Base-by-base conservation (phyloP, 768 basidiomycete species). In the Mycena sanguinolenta region DNA sequence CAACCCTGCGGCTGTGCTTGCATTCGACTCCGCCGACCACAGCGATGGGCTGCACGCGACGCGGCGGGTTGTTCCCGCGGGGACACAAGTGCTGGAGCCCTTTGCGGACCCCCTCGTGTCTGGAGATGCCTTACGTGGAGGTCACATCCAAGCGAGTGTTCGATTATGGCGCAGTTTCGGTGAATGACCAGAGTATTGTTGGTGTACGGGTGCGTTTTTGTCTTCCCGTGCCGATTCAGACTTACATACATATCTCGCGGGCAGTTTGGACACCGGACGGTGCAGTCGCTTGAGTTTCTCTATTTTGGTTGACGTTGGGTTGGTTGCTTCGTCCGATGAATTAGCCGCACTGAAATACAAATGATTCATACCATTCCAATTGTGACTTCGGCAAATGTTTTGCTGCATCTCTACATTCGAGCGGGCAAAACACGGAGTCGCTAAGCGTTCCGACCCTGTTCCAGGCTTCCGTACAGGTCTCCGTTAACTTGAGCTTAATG, bases 121-220 rank as follows among this genome's bases (percentile, higher is more conserved):
- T 0, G 21, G n/a, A 10, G 2, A 17, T 71, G 7, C 65, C 65
- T 21, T 71, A 67, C 34, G 44, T 66, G 9, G 70, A 71, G 57
- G 59, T 52, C 1, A 21, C 30, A 14, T 67, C 70, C 32, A 52
- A 57, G 27, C 65, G 63, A 28, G 14, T 14, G 44, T 71, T 67
- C 27, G 52, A 44, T 19, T 71, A 49, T 44, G 46, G 39, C n/a
- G 52, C 70, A 27, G 65, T 71, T 8, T n/a, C 67, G 17, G 25
- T 71, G 16, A 71, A 66, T 16, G 61, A 71, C 27, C 59, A 66
- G 46, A 63, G 44, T 59, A 63, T 71, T 34, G 50, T 71, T n/a
- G 70, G 70, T 8, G 65, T 32, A 28, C 27, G 38, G 65, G 64
- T 67, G 39, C 30, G 69, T 58, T 54, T 34, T n/a, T 21, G 19